Conservation (phyloP, 1,139 yeast species). For the Geotrichum australiense region DNA sequence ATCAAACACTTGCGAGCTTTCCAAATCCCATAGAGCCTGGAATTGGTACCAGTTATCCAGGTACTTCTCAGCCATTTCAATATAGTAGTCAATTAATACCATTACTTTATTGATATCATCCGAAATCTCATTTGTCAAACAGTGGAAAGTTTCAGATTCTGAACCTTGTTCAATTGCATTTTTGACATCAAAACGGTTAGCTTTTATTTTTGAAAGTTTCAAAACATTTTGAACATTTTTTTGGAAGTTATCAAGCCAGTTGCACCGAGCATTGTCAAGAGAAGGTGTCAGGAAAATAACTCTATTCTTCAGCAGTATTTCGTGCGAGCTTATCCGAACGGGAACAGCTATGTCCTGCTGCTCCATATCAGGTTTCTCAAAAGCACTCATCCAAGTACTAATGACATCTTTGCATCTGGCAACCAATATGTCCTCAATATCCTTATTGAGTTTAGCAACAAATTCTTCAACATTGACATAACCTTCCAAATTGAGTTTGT, state of each 20-base stretch:
- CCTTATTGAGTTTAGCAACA: conserved; percentile 38
- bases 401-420: conserved; percentile 31
- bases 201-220: conserved; percentile 15
- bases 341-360: conserved; percentile 19
- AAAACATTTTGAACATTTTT: conserved; percentile 22
- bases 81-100: conserved; percentile 23
- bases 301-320: conserved; percentile 41
- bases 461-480: conserved; percentile 38
- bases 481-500: conserved; percentile 40
- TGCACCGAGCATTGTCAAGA: conserved; percentile 34
- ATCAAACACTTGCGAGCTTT: conserved; percentile 33
- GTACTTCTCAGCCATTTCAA: conserved; percentile 35
- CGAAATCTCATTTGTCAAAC: conserved; percentile 20
- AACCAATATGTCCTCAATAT: conserved; percentile 36
- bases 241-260: conserved; percentile 32
- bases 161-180: conserved; percentile 16
- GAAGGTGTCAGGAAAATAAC: conserved; percentile 41
- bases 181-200: conserved; percentile 31
- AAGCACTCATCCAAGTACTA: conserved; percentile 26
- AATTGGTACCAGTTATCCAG: conserved; percentile 48
- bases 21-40: conserved; percentile 55
- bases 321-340: conserved; percentile 30
- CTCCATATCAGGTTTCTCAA: conserved; percentile 21
- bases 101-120: conserved; percentile 19
- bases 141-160: conserved; percentile 17